Evolutionary conservation across 2,329 filamentous ascomycete species (phyloP).

Genomic region (Xylariales sp.): DNA sequence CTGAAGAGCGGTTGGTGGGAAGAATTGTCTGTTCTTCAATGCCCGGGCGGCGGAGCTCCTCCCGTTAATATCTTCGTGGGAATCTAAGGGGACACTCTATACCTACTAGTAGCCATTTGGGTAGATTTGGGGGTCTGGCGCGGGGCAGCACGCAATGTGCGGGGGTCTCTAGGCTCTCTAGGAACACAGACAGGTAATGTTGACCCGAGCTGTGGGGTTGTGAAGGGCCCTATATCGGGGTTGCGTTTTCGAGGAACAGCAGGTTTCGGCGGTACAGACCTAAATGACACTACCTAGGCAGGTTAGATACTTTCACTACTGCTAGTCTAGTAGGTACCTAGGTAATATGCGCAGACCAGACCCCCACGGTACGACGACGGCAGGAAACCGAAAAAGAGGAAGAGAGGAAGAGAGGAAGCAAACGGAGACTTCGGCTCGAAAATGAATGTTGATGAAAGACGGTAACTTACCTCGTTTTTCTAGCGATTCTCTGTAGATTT

Average conservation of each 20-base stretch:
- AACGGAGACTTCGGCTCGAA: no score
- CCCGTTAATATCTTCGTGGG: constrained; percentile 2
- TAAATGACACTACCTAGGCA: background rate
- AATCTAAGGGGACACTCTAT: no score
- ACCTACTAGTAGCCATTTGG: no score
- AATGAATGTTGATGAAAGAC: background rate
- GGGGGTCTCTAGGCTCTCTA: constrained; percentile 6
- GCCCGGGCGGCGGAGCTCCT: constrained; percentile 1
- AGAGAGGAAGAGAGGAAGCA: background rate
- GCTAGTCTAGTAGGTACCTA: no score
- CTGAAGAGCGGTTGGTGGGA: no score
- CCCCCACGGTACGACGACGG: background rate
- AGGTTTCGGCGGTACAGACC: constrained; percentile 22
- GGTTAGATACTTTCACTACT: no score
- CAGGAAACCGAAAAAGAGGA: background rate
- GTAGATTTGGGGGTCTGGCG: constrained; percentile 23
- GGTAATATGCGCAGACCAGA: no score
- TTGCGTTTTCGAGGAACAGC: constrained; percentile 10
- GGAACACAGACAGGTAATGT: background rate
- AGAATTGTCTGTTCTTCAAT: background rate
- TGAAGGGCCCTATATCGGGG: constrained; percentile 5
- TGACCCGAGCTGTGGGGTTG: constrained; percentile 28
- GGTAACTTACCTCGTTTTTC: background rate
- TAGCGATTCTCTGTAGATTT: no score
- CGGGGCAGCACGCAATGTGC: constrained; percentile 18